phyloP scores from a whole-genome alignment of 2,329 filamentous ascomycete genomes.

The Aspergillus costaricaensis region DNA sequence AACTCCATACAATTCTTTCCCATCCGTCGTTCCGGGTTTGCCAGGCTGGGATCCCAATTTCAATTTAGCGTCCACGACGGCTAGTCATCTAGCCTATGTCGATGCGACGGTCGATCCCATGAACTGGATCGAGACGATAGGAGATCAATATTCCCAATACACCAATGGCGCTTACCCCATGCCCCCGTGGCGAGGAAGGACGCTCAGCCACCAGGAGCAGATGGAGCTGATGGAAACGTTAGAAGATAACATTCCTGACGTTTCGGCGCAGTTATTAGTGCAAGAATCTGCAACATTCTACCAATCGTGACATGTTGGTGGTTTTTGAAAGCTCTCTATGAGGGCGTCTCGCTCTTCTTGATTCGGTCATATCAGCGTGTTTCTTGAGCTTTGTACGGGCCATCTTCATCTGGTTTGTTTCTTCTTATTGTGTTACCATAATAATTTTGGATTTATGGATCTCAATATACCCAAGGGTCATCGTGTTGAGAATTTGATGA shows the following conservation, averaged over 20 bases:
- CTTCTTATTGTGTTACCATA: background rate
- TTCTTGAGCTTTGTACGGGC: background rate
- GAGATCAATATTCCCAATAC: constrained; percentile 51
- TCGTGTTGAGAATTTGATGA: constrained; percentile 9
- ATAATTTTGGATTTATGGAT: constrained; percentile 8
- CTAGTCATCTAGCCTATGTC: constrained; percentile 37
- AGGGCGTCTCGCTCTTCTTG: background rate
- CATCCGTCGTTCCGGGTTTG: constrained; percentile 42
- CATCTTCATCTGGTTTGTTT: background rate
- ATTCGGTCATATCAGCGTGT: constrained; percentile 1
- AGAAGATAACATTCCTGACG: constrained; percentile 58
- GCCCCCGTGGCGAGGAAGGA: constrained; percentile 60
- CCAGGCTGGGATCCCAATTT: constrained; percentile 47
- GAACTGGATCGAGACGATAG: constrained; percentile 47
- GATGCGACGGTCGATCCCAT: constrained; percentile 41
- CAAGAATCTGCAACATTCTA: constrained; percentile 47
- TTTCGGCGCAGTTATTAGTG: constrained; percentile 42
- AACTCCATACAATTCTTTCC: constrained; percentile 44
- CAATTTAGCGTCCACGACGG: constrained; percentile 39
- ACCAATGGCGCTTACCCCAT: constrained; percentile 49
- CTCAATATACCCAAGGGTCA: constrained; percentile 14
- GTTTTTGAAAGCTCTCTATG: background rate
- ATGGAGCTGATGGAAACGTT: constrained; percentile 78
- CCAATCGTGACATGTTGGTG: constrained; percentile 29
- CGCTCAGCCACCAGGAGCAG: constrained; percentile 77